phyloP scores from a whole-genome alignment of 768 basidiomycete genomes.

The Phaeotremella skinneri region DNA sequence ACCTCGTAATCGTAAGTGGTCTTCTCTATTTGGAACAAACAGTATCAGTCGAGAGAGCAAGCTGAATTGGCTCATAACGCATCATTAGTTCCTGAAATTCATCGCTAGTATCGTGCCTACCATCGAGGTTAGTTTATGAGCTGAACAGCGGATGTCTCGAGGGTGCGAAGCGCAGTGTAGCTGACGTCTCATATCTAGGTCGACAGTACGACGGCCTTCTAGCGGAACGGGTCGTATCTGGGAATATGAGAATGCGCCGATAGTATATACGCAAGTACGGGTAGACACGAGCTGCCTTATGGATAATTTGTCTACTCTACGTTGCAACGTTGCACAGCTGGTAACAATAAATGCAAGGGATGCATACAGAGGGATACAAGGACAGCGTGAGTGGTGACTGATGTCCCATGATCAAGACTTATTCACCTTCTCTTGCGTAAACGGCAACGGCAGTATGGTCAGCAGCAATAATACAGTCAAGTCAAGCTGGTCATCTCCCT shows the following conservation, averaged over 20 bases:
- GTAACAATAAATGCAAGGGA: too few relatives aligned
- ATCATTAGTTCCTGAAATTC: constrained; percentile 82
- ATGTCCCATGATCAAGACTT: too few relatives aligned
- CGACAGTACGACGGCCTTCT: constrained; percentile 40
- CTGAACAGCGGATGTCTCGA: constrained; percentile 5
- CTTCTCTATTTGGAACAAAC: background rate
- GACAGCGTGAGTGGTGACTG: too few relatives aligned
- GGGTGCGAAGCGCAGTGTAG: background rate
- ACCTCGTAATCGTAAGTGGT: constrained; percentile 66
- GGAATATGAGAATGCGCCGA: too few relatives aligned
- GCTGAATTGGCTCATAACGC: constrained; percentile 4
- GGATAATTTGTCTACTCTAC: too few relatives aligned
- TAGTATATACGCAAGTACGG: too few relatives aligned
- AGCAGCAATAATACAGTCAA: too few relatives aligned
- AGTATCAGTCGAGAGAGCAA: background rate
- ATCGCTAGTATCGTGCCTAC: constrained; percentile 98
- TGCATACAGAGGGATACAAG: too few relatives aligned
- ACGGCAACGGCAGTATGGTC: too few relatives aligned
- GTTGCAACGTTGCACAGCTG: too few relatives aligned
- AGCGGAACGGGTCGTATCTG: background rate
- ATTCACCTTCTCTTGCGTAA: background rate
- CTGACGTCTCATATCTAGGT: constrained; percentile 17
- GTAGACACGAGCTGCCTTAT: too few relatives aligned
- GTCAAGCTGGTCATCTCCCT: too few relatives aligned
- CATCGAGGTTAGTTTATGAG: constrained; percentile 67